These are phyloP conservation scores for Neospermospora avenae DNA, from an alignment of 2,329 filamentous ascomycete species.

Conservation along the genomic window DNA sequence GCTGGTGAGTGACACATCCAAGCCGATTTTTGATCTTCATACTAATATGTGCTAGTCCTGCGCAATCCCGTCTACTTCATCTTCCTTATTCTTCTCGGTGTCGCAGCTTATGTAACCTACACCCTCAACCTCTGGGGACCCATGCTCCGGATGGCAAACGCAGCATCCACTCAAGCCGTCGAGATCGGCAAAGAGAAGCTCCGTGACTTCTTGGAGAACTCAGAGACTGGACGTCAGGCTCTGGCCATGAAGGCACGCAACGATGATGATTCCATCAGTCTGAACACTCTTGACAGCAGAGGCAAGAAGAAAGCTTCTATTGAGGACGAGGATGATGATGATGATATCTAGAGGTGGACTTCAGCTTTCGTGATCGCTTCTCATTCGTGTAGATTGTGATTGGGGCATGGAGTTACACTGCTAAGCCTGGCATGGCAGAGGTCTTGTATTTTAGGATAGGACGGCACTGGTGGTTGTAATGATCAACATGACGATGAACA, in stretches of 20 bases:
- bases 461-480: background rate
- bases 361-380: background rate
- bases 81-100: slow-evolving; percentile 72
- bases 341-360: slow-evolving; percentile 26
- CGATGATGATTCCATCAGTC: slow-evolving; percentile 48
- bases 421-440: background rate
- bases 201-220: slow-evolving; percentile 82
- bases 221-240: slow-evolving; percentile 80
- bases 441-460: slow-evolving; percentile 3
- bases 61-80: slow-evolving; percentile 93
- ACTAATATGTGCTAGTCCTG: slow-evolving; percentile 58
- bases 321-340: slow-evolving; percentile 51
- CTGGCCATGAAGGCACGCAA: slow-evolving; percentile 64
- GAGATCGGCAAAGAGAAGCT: slow-evolving; percentile 91
- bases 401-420: background rate
- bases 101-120: slow-evolving; percentile 85
- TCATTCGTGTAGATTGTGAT: background rate
- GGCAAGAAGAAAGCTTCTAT: slow-evolving; percentile 49
- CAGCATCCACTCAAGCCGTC: slow-evolving; percentile 78
- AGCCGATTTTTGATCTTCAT: background rate
- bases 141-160: slow-evolving; percentile 92
- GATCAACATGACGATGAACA: slow-evolving; percentile 2
- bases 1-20: slow-evolving; percentile 62
- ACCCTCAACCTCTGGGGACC: slow-evolving; percentile 93
- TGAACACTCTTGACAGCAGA: slow-evolving; percentile 58